A percentile compares a stretch with the other conserved stretches of the same genome.
Evolutionary conservation across 1,284 basidiomycete genomes (phyloP).

Genomic region (Irpex sp.): DNA sequence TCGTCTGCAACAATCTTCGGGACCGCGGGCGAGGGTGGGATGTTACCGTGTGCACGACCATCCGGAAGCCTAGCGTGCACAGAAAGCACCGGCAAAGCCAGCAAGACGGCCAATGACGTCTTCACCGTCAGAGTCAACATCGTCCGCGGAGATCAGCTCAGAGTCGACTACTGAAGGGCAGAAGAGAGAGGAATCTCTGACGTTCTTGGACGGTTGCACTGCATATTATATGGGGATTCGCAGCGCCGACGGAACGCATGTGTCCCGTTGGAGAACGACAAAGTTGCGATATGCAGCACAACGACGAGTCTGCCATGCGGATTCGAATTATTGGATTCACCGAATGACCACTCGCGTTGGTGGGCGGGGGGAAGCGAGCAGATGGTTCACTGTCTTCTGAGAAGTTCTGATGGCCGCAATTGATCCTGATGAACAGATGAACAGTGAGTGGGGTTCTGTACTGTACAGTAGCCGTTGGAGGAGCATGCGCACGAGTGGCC

Average conservation of each 20-base stretch:
- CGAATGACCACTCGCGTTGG: not conserved
- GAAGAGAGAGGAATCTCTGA: not conserved
- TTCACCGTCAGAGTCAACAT: not conserved
- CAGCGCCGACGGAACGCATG: not conserved
- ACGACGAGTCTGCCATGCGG: not conserved
- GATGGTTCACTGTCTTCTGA: slow-evolving; percentile 1
- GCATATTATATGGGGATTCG: not conserved
- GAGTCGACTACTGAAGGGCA: not conserved
- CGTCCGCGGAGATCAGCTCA: not conserved
- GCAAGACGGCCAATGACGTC: not conserved
- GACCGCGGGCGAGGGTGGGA: slow-evolving; percentile 17
- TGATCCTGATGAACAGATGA: slow-evolving; percentile 2
- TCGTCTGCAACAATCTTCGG: slow-evolving; percentile 14
- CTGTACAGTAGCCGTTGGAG: not conserved
- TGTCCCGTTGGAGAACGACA: not conserved
- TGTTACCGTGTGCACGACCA: slow-evolving; percentile 22
- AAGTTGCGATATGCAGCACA: not conserved
- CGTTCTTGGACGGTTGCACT: not conserved
- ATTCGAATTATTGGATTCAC: not conserved
- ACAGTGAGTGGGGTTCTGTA: not conserved
- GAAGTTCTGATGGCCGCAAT: slow-evolving; percentile 4
- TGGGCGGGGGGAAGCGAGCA: not conserved
- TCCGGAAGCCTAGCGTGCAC: slow-evolving; percentile 12
- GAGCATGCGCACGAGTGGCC: not conserved
- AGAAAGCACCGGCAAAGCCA: not conserved